Conservation (phyloP, 2,329 filamentous ascomycete genomes). For the Drechslerella dactyloides region DNA sequence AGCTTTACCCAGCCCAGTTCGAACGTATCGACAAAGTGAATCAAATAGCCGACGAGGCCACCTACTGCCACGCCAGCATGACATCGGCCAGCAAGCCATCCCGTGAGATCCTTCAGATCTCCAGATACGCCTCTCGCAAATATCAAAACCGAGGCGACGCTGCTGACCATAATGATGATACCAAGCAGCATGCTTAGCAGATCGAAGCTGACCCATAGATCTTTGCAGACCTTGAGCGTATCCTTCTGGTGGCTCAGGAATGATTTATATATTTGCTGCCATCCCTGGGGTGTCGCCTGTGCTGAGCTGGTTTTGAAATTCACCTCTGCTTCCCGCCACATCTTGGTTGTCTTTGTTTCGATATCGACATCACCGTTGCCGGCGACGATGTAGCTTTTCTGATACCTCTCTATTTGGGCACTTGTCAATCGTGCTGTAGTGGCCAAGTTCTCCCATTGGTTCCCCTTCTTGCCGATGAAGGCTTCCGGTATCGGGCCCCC, state of each 20-base stretch:
- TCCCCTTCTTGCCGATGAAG: slow-evolving; percentile 74
- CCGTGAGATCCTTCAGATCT: slow-evolving; percentile 64
- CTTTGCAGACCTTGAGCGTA: slow-evolving; percentile 79
- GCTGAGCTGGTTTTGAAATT: slow-evolving; percentile 57
- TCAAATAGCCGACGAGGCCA: slow-evolving; percentile 51
- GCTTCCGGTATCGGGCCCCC: slow-evolving; percentile 93
- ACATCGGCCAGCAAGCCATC: slow-evolving; percentile 63
- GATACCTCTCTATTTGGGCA: slow-evolving; percentile 87
- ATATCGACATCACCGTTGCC: slow-evolving; percentile 70
- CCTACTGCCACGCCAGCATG: slow-evolving; percentile 62
- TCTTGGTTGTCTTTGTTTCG: slow-evolving; percentile 64
- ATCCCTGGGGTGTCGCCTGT: slow-evolving; percentile 57
- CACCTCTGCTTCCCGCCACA: slow-evolving; percentile 69
- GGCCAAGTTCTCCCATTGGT: slow-evolving; percentile 77
- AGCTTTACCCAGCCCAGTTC: slow-evolving; percentile 55
- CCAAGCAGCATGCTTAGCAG: slow-evolving; percentile 83
- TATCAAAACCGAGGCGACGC: slow-evolving; percentile 72
- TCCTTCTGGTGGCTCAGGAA: slow-evolving; percentile 77
- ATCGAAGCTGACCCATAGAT: slow-evolving; percentile 91
- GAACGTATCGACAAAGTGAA: slow-evolving; percentile 17
- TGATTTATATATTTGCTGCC: slow-evolving; percentile 60
- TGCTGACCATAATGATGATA: slow-evolving; percentile 71
- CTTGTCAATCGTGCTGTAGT: slow-evolving; percentile 77
- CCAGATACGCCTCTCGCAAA: slow-evolving; percentile 70
- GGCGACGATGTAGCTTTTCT: slow-evolving; percentile 77